Evolutionary conservation across 331 rosid genomes (phyloP).

Genomic region (Pyracantha coccinea): DNA sequence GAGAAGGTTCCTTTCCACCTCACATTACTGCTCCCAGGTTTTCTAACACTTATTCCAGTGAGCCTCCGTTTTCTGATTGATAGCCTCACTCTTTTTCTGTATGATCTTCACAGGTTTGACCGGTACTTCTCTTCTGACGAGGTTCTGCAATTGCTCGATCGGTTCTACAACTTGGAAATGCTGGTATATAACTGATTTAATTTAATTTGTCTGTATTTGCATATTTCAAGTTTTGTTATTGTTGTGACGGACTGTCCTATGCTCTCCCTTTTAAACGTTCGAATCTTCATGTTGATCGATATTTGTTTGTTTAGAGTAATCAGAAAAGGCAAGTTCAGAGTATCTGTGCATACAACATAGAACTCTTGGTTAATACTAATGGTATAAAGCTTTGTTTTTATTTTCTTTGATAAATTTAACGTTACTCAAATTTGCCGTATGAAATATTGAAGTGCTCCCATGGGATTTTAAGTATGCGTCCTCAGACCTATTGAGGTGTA

Average conservation of each 20-base stretch:
- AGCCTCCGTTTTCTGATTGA: neutral
- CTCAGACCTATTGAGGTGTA: neutral
- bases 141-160: conserved; percentile 85
- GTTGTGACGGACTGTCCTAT: neutral
- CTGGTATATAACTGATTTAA: conserved; percentile 47
- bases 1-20: conserved; percentile 53
- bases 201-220: neutral
- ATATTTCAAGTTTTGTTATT: neutral
- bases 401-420: too few species aligned
- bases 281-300: neutral
- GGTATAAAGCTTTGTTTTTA: too few species aligned
- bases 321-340: too few species aligned
- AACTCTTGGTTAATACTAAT: neutral
- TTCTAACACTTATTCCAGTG: neutral
- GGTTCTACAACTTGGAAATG: conserved; percentile 90
- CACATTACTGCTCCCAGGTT: neutral
- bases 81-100: conserved; percentile 7
- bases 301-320: neutral
- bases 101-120: conserved; percentile 50
- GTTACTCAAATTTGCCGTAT: neutral
- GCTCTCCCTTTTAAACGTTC: neutral
- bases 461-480: conserved; percentile 11
- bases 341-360: neutral
- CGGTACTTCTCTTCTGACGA: conserved; percentile 80
- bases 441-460: neutral